Conservation (phyloP, 352 stramenopile genomes). For the Phytophthora colocasiae region DNA sequence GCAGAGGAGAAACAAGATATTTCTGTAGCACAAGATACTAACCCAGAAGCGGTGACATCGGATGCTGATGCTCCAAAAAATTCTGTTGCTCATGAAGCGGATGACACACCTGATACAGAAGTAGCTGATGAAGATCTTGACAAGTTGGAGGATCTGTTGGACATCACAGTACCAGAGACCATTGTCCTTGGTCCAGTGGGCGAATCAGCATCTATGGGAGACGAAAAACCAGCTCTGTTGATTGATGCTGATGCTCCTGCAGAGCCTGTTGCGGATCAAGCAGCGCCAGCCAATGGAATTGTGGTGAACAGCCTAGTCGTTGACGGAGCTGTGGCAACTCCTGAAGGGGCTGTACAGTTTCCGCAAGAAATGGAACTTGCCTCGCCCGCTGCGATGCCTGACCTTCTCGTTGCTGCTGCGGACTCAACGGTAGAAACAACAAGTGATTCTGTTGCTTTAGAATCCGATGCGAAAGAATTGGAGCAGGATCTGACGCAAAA, state of each 20-base stretch:
- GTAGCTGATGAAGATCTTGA: not conserved
- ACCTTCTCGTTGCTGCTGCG: constrained; percentile 21
- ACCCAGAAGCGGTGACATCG: constrained; percentile 1
- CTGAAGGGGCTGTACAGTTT: constrained; percentile 32
- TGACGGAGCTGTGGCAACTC: constrained; percentile 30
- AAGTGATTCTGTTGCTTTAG: not conserved
- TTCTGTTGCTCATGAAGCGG: not conserved
- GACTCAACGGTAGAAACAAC: constrained; percentile 11
- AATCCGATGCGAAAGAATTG: constrained; percentile 24
- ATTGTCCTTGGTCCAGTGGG: not conserved
- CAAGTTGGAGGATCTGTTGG: constrained; percentile 19
- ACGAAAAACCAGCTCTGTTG: constrained; percentile 11
- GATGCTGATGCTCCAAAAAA: constrained; percentile 14
- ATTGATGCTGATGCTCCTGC: constrained; percentile 16
- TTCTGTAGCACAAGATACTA: not conserved
- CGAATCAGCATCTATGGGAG: constrained; percentile 8
- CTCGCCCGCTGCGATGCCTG: constrained; percentile 38
- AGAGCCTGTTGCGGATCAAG: not conserved
- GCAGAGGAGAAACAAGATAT: constrained; percentile 16
- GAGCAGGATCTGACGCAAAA: constrained; percentile 20
- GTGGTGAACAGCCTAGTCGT: constrained; percentile 14
- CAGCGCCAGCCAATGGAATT: constrained; percentile 2
- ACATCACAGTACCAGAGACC: constrained; percentile 15
- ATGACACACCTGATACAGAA: constrained; percentile 3
- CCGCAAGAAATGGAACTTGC: constrained; percentile 35